These are phyloP conservation scores for Talaromyces amestolkiae DNA, from an alignment of 2,329 filamentous ascomycete genomes.

Conservation along the genomic window DNA sequence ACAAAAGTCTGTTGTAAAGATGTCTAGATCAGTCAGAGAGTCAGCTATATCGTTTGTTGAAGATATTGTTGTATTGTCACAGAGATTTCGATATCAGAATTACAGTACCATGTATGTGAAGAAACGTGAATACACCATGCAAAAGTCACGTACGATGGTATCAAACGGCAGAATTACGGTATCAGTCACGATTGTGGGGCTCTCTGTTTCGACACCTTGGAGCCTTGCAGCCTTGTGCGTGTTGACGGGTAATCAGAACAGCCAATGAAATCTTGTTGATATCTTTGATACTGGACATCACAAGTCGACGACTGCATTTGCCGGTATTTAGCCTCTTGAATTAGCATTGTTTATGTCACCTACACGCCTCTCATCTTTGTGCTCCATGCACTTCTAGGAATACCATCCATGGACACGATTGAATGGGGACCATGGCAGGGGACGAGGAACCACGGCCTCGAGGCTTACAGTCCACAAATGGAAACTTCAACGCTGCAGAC, in stretches of 20 bases:
- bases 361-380: not conserved
- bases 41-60: not conserved
- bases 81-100: not conserved
- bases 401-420: constrained; percentile 15
- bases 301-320: not conserved
- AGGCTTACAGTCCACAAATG: constrained; percentile 22
- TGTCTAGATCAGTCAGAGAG: not conserved
- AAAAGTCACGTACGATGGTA: not conserved
- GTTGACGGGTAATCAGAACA: not conserved
- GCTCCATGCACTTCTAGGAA: not conserved
- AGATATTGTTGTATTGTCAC: constrained; percentile 4
- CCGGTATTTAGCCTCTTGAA: not conserved
- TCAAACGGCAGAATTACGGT: not conserved
- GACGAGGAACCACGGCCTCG: constrained; percentile 23
- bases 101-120: not conserved
- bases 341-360: not conserved
- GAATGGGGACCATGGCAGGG: constrained; percentile 26
- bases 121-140: not conserved
- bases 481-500: constrained; percentile 26
- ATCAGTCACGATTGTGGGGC: not conserved
- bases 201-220: not conserved
- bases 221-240: not conserved
- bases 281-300: not conserved
- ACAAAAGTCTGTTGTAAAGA: not conserved
- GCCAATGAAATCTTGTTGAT: constrained; percentile 3